These are phyloP conservation scores for Marasmius sp. DNA, from an alignment of 1,284 basidiomycete species.

Conservation along the genomic window DNA sequence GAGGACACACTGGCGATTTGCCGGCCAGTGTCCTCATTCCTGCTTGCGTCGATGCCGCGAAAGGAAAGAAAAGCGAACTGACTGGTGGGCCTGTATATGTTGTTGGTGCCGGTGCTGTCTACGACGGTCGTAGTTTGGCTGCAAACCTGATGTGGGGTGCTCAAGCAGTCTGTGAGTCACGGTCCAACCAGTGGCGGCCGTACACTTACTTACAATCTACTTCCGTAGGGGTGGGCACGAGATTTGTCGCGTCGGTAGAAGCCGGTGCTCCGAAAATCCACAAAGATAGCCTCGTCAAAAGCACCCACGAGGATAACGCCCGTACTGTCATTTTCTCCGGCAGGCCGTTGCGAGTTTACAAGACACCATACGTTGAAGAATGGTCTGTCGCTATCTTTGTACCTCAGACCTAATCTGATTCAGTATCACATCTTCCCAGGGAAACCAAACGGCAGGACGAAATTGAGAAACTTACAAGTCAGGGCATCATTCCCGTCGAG, in stretches of 20 bases:
- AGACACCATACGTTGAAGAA: conserved; percentile 78
- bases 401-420: neutral
- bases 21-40: conserved; percentile 77
- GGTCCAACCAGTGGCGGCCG: conserved; percentile 27
- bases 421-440: conserved; percentile 30
- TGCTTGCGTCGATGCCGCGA: conserved; percentile 82
- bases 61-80: conserved; percentile 71
- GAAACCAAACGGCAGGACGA: conserved; percentile 66
- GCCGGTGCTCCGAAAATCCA: conserved; percentile 81
- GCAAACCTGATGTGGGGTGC: conserved; percentile 86
- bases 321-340: conserved; percentile 87
- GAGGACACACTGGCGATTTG: conserved; percentile 69
- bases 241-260: conserved; percentile 84
- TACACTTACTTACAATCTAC: conserved; percentile 3
- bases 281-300: conserved; percentile 71
- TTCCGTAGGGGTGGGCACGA: conserved; percentile 67
- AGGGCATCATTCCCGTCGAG: conserved; percentile 76
- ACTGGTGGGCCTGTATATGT: conserved; percentile 82
- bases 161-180: conserved; percentile 66
- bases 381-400: conserved; percentile 47
- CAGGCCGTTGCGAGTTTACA: conserved; percentile 80
- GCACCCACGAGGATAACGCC: conserved; percentile 70
- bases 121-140: conserved; percentile 81
- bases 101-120: conserved; percentile 84
- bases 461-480: conserved; percentile 74